Conservation (phyloP, 805 yeast species). For the Candida insectorum region DNA sequence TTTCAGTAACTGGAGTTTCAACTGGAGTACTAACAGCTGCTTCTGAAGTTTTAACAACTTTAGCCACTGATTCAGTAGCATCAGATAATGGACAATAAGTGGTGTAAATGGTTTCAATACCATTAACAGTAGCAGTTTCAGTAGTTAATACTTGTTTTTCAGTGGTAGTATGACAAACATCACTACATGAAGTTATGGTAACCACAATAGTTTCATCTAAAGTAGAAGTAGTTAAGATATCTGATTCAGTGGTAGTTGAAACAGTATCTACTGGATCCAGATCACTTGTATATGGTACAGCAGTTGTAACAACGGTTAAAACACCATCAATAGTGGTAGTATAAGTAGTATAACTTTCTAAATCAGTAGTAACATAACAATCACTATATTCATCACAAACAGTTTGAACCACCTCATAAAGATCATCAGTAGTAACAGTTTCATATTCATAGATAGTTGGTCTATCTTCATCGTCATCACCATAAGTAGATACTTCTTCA, state of each 20-base stretch:
- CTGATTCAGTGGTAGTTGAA: conserved; percentile 15
- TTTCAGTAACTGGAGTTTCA: conserved; percentile 12
- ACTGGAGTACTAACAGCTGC: conserved; percentile 8
- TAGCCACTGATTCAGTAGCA: not conserved
- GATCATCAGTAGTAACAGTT: conserved; percentile 19
- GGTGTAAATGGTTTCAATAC: conserved; percentile 33
- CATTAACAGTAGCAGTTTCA: conserved; percentile 31
- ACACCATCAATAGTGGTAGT: conserved; percentile 38
- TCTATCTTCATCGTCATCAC: conserved; percentile 6
- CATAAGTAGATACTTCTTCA: not conserved
- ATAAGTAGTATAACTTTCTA: conserved; percentile 27
- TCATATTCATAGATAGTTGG: conserved; percentile 11
- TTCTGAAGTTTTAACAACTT: not conserved
- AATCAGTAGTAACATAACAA: conserved; percentile 35
- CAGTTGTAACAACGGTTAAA: conserved; percentile 36
- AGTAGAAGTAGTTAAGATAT: conserved; percentile 6
- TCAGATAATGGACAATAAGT: conserved; percentile 27
- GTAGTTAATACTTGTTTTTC: conserved; percentile 19
- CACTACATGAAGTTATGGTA: conserved; percentile 14
- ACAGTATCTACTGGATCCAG: conserved; percentile 8
- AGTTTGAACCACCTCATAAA: conserved; percentile 27
- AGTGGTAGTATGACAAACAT: conserved; percentile 10
- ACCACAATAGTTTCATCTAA: conserved; percentile 12
- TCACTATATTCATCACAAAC: conserved; percentile 25
- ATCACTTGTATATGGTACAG: conserved; percentile 19